Conservation (phyloP, 306 rosid species). For the Glycine latifolia region DNA sequence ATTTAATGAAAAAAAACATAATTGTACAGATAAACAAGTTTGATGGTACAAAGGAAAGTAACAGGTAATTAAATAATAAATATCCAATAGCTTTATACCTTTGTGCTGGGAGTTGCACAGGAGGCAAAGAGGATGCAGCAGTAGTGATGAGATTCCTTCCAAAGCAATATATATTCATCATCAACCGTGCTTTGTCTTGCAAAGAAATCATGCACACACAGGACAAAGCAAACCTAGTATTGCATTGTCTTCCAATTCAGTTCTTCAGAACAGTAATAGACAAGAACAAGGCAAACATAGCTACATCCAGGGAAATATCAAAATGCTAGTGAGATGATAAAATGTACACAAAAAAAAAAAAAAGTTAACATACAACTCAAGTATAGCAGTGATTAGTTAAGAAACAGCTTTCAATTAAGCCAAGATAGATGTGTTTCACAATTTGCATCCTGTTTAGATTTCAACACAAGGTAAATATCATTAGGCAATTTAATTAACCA, state of each 20-base stretch:
- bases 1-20: neutral
- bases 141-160: slow-evolving; percentile 61
- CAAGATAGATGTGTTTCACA: slow-evolving; percentile 15
- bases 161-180: slow-evolving; percentile 63
- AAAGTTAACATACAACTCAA: slow-evolving; percentile 3
- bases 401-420: too few species aligned
- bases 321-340: slow-evolving; percentile 6
- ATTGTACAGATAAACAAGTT: neutral
- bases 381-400: neutral
- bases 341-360: neutral
- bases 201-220: slow-evolving; percentile 51
- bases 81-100: slow-evolving; percentile 49
- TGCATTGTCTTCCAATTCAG: slow-evolving; percentile 34
- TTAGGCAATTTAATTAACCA: neutral
- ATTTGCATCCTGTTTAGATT: slow-evolving; percentile 7
- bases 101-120: slow-evolving; percentile 67
- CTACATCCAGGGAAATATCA: slow-evolving; percentile 33
- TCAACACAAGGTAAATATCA: neutral
- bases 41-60: neutral
- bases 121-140: slow-evolving; percentile 61
- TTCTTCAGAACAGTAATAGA: neutral
- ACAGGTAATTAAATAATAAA: neutral
- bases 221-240: slow-evolving; percentile 32
- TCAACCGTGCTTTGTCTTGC: slow-evolving; percentile 38
- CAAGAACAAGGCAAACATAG: neutral